These are phyloP conservation scores for Cladosporium austrohemisphaericum DNA, from an alignment of 2,329 filamentous ascomycete genomes.

Conservation along the genomic window DNA sequence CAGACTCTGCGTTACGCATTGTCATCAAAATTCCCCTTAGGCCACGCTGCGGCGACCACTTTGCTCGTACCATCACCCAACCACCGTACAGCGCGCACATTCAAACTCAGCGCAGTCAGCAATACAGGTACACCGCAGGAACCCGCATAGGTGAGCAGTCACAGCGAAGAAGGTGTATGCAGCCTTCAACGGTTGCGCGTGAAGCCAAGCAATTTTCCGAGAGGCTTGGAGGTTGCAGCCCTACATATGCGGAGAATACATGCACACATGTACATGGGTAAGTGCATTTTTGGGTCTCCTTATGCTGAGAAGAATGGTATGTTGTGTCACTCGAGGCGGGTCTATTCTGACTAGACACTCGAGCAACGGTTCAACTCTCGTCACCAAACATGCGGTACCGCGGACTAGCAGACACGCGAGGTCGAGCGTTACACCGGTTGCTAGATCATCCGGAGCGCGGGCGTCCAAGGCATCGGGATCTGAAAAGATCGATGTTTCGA, in stretches of 20 bases:
- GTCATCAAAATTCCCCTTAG: no score
- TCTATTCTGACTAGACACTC: no score
- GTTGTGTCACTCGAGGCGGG: not conserved
- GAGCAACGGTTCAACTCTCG: no score
- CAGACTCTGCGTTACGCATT: no score
- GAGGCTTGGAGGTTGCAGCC: constrained; percentile 3
- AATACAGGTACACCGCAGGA: constrained; percentile 3
- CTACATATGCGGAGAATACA: not conserved
- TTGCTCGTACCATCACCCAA: no score
- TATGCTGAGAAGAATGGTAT: not conserved
- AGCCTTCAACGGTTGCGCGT: not conserved
- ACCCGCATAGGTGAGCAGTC: no score
- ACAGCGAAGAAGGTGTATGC: no score
- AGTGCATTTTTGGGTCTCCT: no score
- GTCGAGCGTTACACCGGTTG: not conserved
- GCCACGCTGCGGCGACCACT: no score
- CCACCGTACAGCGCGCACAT: no score
- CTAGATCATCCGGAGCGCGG: not conserved
- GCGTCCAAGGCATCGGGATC: not conserved
- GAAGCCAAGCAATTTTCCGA: constrained; percentile 1
- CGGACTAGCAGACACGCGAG: not conserved
- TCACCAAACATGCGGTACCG: not conserved
- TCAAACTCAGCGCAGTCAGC: constrained; percentile 4
- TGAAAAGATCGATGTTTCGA: constrained; percentile 1
- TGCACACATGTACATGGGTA: no score